Evolutionary conservation across 2,329 filamentous ascomycete species (phyloP), one percentile per base, ranked within the genome.

Genomic region (Pseudopithomyces chartarum): DNA sequence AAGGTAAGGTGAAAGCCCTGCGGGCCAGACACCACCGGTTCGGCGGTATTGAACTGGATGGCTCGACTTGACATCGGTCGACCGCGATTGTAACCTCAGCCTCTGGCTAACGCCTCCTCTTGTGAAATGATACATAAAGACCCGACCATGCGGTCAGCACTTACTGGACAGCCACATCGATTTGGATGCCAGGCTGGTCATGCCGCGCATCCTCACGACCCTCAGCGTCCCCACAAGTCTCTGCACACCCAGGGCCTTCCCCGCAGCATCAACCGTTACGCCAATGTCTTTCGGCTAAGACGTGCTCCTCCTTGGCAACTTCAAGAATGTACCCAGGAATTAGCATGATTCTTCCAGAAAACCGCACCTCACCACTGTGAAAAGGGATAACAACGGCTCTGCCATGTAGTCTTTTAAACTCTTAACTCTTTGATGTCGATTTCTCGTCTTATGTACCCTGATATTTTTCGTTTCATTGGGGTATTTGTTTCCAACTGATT

Each of bases 41-140:
- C 39, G 20, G 52, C 49, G 63, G 63, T 51, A 63, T 40, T 58
- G 48, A 60, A 49, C 60, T 56, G 58, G 53, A 47, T 57, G 62
- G 60, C 66, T 66, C 64, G 60, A 65, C 60, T 59, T 63, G 62
- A 45, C 53, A 62, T 61, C 60, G 60, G 59, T 64, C 62, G 61
- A 59, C 56, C 55, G 64, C 59, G 63, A 62, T 60, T 74, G 71
- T 67, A 74, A 74, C 70, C 60, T 70, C 63, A 68, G 60, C 63
- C 57, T 68, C 61, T 63, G 51, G 61, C 61, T 59, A 65, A 63
- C 67, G 65, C 65, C 65, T 65, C 62, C 45, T 61, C 58, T 61
- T 19, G 53, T 58, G 58, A 62, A 69, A 71, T 73, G 67, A 62
- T 65, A 69, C 66, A 50, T 68, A 54, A 64, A 43, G 47, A 67